Evolutionary conservation across 2,329 filamentous ascomycete genomes (phyloP).

Genomic region (Diaporthe sp.): DNA sequence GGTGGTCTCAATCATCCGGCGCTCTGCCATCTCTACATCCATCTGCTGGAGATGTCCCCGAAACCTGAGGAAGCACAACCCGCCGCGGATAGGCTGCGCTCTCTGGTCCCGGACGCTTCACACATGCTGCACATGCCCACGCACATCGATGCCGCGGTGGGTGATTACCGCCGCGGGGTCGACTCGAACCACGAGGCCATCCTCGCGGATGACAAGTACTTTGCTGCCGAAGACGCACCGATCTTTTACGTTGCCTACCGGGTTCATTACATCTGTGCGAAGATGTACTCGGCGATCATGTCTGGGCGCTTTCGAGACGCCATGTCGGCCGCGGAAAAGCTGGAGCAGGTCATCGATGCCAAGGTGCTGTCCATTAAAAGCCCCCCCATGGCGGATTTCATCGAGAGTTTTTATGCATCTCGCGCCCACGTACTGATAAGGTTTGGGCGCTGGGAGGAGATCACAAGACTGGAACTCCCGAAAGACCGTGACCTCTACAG

Average conservation of each 20-base stretch:
- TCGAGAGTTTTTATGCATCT: background rate
- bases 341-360: background rate
- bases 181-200: slow-evolving; percentile 5
- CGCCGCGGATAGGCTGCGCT: background rate
- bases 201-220: background rate
- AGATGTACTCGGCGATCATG: background rate
- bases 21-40: background rate
- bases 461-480: background rate
- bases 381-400: background rate
- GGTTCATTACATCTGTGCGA: background rate
- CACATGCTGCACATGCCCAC: background rate
- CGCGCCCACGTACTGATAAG: background rate
- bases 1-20: background rate
- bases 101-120: background rate
- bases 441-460: slow-evolving; percentile 1
- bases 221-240: background rate
- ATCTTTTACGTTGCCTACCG: background rate
- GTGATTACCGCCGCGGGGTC: background rate
- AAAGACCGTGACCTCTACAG: background rate
- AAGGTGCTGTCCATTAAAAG: background rate
- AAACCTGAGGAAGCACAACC: background rate
- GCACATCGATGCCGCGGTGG: background rate
- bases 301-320: background rate
- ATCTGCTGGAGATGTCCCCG: slow-evolving; percentile 6
- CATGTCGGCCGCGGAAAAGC: background rate